Conservation (phyloP, 1,284 basidiomycete genomes). For the Xerocomus nothofagi region DNA sequence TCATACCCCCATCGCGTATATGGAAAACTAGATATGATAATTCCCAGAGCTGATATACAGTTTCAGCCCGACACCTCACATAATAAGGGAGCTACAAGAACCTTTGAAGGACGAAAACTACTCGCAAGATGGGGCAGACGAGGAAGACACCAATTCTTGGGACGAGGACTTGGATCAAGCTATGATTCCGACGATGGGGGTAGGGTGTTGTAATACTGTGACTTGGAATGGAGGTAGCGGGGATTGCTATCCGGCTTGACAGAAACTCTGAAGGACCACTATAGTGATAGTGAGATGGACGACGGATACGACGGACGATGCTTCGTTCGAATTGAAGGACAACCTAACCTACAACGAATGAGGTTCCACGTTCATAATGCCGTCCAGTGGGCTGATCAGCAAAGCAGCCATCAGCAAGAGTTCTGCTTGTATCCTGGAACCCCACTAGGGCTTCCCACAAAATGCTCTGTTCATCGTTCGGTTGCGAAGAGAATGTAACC, state of each 20-base stretch:
- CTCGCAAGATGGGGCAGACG: neutral
- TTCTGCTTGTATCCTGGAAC: constrained; percentile 8
- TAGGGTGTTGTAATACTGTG: neutral
- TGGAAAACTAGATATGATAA: constrained; percentile 7
- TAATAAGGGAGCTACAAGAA: neutral
- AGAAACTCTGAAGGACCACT: neutral
- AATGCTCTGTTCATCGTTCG: constrained; percentile 5
- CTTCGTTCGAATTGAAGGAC: neutral
- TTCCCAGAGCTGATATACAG: constrained; percentile 6
- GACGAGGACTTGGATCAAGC: neutral
- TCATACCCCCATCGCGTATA: constrained; percentile 10
- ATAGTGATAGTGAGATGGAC: neutral
- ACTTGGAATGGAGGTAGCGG: neutral
- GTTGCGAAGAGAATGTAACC: constrained; percentile 1
- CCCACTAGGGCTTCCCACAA: neutral
- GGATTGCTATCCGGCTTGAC: constrained; percentile 5
- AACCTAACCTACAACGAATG: neutral
- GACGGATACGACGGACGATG: neutral
- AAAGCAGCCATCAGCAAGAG: neutral
- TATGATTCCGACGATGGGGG: neutral
- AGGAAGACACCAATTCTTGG: neutral
- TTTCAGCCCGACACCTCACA: constrained; percentile 1
- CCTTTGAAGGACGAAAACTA: neutral
- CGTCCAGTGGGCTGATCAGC: neutral
- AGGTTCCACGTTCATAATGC: constrained; percentile 1